phyloP scores from a whole-genome alignment of 2,329 filamentous ascomycete genomes.

The Colletotrichum gigasporum region DNA sequence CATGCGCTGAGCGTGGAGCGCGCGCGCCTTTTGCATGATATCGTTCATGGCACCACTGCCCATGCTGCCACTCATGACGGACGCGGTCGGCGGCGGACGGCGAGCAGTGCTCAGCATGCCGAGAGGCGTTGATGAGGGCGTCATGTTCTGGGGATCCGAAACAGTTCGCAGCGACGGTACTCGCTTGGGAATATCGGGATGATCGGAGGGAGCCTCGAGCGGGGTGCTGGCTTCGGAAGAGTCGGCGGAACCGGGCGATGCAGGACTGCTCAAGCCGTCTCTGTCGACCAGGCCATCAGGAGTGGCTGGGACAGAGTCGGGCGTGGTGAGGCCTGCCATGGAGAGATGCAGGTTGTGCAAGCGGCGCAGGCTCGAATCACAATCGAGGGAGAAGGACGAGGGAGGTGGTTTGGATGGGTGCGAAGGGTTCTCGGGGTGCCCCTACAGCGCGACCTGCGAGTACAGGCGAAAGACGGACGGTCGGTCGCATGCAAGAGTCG shows the following conservation, averaged over 20 bases:
- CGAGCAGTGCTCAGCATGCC: conserved; percentile 77
- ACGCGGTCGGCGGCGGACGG: conserved; percentile 56
- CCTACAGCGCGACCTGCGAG: conserved; percentile 15
- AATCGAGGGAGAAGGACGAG: background rate
- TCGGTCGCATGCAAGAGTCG: background rate
- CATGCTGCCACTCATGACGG: conserved; percentile 40
- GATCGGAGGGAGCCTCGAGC: conserved; percentile 49
- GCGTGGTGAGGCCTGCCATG: conserved; percentile 33
- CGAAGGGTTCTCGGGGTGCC: background rate
- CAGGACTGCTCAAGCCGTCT: conserved; percentile 46
- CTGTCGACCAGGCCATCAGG: conserved; percentile 54
- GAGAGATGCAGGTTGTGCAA: background rate
- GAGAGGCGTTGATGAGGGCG: conserved; percentile 83
- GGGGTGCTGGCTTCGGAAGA: conserved; percentile 60
- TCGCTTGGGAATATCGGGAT: conserved; percentile 55
- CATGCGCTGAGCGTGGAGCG: conserved; percentile 56
- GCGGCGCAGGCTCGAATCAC: background rate
- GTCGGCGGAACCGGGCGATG: conserved; percentile 54
- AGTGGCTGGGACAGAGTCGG: conserved; percentile 53
- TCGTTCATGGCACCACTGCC: conserved; percentile 46
- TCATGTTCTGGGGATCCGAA: conserved; percentile 73
- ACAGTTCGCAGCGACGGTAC: conserved; percentile 68
- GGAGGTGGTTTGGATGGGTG: background rate
- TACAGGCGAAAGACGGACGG: background rate
- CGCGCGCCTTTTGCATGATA: conserved; percentile 57